Conservation (phyloP, 306 rosid species). For the Cotoneaster glaucophyllus region DNA sequence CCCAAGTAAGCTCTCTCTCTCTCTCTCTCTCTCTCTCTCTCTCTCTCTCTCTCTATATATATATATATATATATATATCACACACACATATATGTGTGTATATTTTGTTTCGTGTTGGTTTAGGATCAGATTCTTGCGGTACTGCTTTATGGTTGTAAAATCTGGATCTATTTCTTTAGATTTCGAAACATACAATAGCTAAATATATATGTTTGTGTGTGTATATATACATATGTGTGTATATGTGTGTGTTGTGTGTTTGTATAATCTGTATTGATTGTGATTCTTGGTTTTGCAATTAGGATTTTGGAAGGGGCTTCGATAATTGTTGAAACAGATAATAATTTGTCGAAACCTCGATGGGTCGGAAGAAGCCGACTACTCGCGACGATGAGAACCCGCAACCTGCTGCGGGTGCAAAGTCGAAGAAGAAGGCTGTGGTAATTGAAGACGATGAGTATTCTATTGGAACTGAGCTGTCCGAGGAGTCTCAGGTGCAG, state of each 20-base stretch:
- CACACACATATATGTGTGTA: neutral
- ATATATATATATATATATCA: too few species aligned
- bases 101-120: neutral
- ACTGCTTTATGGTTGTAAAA: neutral
- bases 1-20: neutral
- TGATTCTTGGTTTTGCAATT: conserved; percentile 9
- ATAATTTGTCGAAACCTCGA: conserved; percentile 22
- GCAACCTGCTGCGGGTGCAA: conserved; percentile 37
- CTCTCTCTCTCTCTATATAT: too few species aligned
- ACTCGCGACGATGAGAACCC: conserved; percentile 56
- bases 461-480: conserved; percentile 52
- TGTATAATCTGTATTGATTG: neutral
- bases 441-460: conserved; percentile 81
- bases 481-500: conserved; percentile 46
- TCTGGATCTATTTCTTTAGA: neutral
- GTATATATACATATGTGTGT: too few species aligned
- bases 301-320: conserved; percentile 7
- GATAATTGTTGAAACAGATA: neutral
- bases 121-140: neutral
- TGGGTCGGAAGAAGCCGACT: conserved; percentile 83
- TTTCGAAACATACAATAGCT: neutral
- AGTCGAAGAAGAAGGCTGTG: conserved; percentile 66
- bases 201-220: neutral
- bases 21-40: too few species aligned
- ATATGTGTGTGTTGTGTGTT: neutral